Base-by-base conservation (phyloP, 2,329 filamentous ascomycete species). In the Xylariaceae sp. region DNA sequence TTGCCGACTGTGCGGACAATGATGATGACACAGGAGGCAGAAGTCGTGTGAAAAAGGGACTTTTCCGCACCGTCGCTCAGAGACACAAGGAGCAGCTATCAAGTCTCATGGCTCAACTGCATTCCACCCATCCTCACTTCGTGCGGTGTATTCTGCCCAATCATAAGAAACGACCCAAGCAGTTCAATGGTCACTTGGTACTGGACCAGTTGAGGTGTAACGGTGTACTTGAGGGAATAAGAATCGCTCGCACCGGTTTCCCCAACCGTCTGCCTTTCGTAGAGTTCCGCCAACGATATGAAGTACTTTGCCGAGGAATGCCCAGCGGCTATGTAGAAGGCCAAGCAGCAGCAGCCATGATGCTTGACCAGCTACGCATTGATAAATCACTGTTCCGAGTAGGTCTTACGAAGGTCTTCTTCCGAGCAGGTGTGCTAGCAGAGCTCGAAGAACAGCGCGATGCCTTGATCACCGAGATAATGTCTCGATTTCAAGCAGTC, bases 81-180 rank as follows among this genome's bases (percentile, higher is more conserved):
- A 79, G 89, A 55, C 93, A 98, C 72, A 98, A 98, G 65, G 93
- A 98, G 64, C 91, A 97, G 55, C 77, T 98, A n/a, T 87, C 89
- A n/a, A 94, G 83, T 47, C 71, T 98, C 44, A 98, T 98, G 93
- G 75, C 77, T 12, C 89, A 97, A 57, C 78, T 98, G 13, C 87
- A 98, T 63, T 94, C 87, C 0, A 98, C 93, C 0, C 93, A 98
- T 62, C 94, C 94, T 43, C 93, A 98, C 64, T 98, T 98, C 61
- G 93, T 98, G 22, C 87, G 93, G 35, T 98, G 93, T 61, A 98
- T 98, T 48, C 75, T 98, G 45, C 94, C 93, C 3, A 98, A 98
- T 60, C 93, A 98, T 72, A 96, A 95, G 67, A 98, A 98, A 67
- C 79, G 84, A 18, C 89, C 93, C 1, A 98, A 98, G 65, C 86